phyloP scores from a whole-genome alignment of 2,329 filamentous ascomycete genomes.

The Pestalotiopsis sp. region DNA sequence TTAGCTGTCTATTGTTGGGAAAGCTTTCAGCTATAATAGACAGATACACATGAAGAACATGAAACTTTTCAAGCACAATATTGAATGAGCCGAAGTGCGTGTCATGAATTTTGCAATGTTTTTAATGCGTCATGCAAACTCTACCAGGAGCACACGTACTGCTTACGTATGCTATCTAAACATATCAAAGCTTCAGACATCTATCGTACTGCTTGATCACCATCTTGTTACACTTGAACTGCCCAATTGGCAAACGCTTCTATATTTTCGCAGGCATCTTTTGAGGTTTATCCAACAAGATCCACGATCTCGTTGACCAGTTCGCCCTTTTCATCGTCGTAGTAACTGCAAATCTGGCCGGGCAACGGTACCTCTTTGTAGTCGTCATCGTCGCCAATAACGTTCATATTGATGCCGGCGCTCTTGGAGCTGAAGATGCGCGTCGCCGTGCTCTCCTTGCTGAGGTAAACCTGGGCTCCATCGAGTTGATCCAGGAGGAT shows the following conservation, averaged over 20 bases:
- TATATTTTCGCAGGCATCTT: not conserved
- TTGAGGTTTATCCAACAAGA: constrained; percentile 75
- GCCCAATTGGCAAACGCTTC: not conserved
- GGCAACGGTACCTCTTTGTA: constrained; percentile 87
- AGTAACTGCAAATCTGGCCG: constrained; percentile 83
- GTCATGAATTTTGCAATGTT: not conserved
- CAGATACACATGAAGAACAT: no score
- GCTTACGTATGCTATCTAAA: not conserved
- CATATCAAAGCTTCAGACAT: not conserved
- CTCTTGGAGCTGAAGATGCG: constrained; percentile 92
- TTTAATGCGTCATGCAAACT: not conserved
- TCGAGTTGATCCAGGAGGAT: constrained; percentile 93
- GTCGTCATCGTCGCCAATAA: constrained; percentile 77
- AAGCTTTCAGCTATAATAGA: not conserved
- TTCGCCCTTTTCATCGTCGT: constrained; percentile 70
- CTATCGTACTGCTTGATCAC: not conserved
- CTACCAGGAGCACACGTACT: not conserved
- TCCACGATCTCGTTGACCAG: constrained; percentile 94
- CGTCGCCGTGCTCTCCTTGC: constrained; percentile 75
- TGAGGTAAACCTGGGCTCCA: constrained; percentile 83
- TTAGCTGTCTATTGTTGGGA: not conserved
- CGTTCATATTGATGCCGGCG: constrained; percentile 82
- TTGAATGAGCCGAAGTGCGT: not conserved
- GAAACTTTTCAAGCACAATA: no score
- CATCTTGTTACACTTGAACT: not conserved